Evolutionary conservation across 2,329 filamentous ascomycete genomes (phyloP), one percentile per base, ranked within the genome.

Genomic region (Onygena corvina): DNA sequence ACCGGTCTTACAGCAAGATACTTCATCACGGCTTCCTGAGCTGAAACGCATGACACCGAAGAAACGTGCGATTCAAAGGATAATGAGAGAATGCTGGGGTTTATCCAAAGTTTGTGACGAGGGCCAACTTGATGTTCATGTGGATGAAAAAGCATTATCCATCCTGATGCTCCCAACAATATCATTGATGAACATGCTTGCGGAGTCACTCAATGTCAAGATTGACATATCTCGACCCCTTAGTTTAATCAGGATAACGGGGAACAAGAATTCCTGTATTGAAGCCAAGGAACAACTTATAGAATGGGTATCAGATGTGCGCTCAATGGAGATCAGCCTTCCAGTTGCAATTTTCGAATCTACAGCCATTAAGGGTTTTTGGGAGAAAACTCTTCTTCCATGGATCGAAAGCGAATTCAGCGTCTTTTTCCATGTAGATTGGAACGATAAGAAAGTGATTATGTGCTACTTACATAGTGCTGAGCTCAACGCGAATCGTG

Each of bases 51-150:
- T 61, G 25, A 60, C 56, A 23, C 59, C 59, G 2, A 69, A 69
- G 45, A 33, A 57, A n/a, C 45, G 59, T 6, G 47, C 66, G 18
- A 59, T 59, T 12, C 65, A 69, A 51, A 59, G 48, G 29, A 63
- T 69, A 29, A 57, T 68, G 42, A 63, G 67, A 33, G 60, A 67
- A 35, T 66, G 61, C 56, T 69, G 67, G 67, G 52, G 64, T 27
- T 53, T 69, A 18, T 61, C 60, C 3, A 50, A 66, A 25, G 33
- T 49, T 11, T 58, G 57, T 20, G 65, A 68, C 50, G 49, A 61
- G 45, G 67, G 67, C 6, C 65, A 66, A 46, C 47, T 67, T 35
- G 64, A 67, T 47, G 56, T 69, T 4, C 58, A 53, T 12, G 52
- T 69, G 11, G 56, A 60, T 5, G 47, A 57, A 9, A 52, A 55